Conservation (phyloP, 257 asterid species). For the Hygrophila difformis region DNA sequence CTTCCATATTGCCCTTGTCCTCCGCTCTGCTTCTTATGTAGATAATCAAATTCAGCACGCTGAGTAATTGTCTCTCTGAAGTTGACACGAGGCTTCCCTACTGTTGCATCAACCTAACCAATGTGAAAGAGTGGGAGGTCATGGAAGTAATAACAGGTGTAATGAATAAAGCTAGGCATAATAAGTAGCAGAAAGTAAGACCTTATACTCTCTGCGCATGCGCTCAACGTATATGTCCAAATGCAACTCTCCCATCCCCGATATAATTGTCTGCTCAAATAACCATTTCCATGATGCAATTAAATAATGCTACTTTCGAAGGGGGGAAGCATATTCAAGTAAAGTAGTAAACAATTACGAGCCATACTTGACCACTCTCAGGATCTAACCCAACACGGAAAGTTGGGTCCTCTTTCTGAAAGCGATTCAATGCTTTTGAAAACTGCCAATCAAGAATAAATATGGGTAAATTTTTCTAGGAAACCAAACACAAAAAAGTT, state of each 20-base stretch:
- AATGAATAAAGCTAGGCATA: conserved; percentile 6
- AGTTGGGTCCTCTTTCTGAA: conserved; percentile 96
- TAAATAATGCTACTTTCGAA: too few species aligned
- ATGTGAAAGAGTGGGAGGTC: conserved; percentile 13
- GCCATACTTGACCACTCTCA: conserved; percentile 85
- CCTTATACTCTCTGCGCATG: conserved; percentile 96
- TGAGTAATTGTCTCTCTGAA: conserved; percentile 95
- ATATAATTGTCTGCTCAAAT: conserved; percentile 79
- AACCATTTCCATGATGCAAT: conserved; percentile 24
- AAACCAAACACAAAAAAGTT: too few species aligned
- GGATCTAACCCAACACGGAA: conserved; percentile 95
- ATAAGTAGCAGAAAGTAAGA: conserved; percentile 16
- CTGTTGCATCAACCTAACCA: conserved; percentile 84
- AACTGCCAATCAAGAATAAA: conserved; percentile 46
- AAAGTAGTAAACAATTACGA: too few species aligned
- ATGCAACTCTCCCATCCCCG: conserved; percentile 99
- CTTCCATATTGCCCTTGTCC: conserved; percentile 99
- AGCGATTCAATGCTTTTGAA: conserved; percentile 97
- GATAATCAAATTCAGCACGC: conserved; percentile 85
- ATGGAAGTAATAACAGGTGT: conserved; percentile 7
- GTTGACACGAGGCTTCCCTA: conserved; percentile 99
- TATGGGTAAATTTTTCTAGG: too few species aligned
- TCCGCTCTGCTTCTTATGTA: conserved; percentile 98
- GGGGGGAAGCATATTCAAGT: too few species aligned
- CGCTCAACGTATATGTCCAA: conserved; percentile 97